Percentiles rank a stretch among this genome's conserved stretches.
These are phyloP conservation scores for Trichoderma sp. DNA, from an alignment of 2,329 filamentous ascomycete genomes.

Conservation along the genomic window DNA sequence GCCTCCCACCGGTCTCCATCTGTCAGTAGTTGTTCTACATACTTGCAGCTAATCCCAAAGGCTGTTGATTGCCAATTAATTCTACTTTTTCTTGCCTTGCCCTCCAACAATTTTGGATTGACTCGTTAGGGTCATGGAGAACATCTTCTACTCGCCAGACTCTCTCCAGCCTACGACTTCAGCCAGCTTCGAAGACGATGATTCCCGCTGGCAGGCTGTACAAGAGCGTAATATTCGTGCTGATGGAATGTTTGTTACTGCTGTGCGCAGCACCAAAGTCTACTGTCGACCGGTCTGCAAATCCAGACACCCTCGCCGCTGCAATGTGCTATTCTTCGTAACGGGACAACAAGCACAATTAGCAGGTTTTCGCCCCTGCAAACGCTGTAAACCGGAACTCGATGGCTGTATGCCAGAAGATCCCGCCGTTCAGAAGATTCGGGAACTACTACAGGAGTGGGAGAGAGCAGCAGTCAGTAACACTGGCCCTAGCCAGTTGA, in stretches of 20 bases:
- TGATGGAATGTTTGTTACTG: neutral
- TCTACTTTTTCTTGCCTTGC: neutral
- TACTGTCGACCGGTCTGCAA: conserved; percentile 1
- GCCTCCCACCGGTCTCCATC: neutral
- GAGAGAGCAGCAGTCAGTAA: neutral
- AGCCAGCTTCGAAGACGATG: neutral
- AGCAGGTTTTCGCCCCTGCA: neutral
- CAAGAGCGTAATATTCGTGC: neutral
- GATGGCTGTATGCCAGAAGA: neutral
- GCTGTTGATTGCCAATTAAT: neutral
- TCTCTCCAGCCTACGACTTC: neutral
- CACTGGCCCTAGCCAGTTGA: neutral
- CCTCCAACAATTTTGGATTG: neutral
- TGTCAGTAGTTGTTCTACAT: neutral
- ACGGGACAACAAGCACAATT: neutral
- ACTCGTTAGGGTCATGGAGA: neutral
- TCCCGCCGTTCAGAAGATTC: neutral
- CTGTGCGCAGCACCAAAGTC: neutral
- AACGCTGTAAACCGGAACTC: neutral
- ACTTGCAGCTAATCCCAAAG: neutral
- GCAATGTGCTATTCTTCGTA: neutral
- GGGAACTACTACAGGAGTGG: neutral
- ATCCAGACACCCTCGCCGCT: neutral
- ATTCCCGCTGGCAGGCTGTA: neutral
- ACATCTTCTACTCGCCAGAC: neutral